Evolutionary conservation across 2,329 filamentous ascomycete species (phyloP).

Genomic region (Trichoderma sp.): DNA sequence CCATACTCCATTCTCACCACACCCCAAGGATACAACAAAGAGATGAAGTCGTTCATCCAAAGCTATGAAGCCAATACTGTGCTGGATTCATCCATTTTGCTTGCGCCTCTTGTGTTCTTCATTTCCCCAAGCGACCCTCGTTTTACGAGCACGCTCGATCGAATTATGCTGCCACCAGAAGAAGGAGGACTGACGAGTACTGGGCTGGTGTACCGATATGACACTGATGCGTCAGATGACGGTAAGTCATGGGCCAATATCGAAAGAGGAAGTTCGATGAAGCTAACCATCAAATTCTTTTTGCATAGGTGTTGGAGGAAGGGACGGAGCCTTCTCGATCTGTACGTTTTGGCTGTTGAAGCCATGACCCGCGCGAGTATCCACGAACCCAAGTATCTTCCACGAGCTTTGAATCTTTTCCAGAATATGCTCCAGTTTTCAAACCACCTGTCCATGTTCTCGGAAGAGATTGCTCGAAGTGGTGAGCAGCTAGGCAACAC

Average conservation of each 20-base stretch:
- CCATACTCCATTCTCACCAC: not conserved
- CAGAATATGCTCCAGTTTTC: constrained; percentile 77
- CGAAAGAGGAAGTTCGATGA: not conserved
- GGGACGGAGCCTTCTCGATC: constrained; percentile 78
- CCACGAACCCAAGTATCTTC: constrained; percentile 66
- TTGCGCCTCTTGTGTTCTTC: constrained; percentile 79
- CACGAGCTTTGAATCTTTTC: constrained; percentile 66
- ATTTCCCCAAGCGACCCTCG: constrained; percentile 75
- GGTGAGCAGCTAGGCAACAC: constrained; percentile 80
- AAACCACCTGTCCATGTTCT: constrained; percentile 78
- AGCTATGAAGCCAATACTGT: constrained; percentile 72
- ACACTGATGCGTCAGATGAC: constrained; percentile 68
- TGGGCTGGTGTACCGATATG: constrained; percentile 74
- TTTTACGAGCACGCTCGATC: constrained; percentile 71
- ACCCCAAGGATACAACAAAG: constrained; percentile 64
- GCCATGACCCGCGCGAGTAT: constrained; percentile 68
- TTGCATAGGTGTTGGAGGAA: constrained; percentile 65
- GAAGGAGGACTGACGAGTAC: constrained; percentile 75
- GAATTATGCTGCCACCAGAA: constrained; percentile 70
- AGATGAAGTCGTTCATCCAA: constrained; percentile 71
- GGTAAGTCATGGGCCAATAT: constrained; percentile 48
- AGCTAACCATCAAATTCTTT: not conserved
- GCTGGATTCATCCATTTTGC: constrained; percentile 73
- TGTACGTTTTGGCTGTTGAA: constrained; percentile 84
- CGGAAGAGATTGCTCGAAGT: constrained; percentile 72